Evolutionary conservation across 352 stramenopile species (phyloP), one percentile per base, ranked within the genome.

Genomic region (Bremia lactucae): DNA sequence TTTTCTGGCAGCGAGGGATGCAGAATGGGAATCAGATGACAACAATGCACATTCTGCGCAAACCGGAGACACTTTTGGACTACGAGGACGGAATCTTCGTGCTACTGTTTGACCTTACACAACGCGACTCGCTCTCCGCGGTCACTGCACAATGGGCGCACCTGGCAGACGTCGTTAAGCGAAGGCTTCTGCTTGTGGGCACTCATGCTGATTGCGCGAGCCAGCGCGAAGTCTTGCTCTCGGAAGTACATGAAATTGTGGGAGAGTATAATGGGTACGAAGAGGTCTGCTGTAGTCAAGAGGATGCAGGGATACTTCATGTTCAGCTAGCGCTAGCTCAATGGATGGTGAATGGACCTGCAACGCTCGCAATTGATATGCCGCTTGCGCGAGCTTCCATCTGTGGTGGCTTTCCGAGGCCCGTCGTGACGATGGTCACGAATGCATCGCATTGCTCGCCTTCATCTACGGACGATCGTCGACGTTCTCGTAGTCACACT

Each of bases 251-350:
- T 14, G 61, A 72, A 36, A 46, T 82, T 16, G 67, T 62, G 18
- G 52, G 46, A 15, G 66, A 77, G 10, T 83, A 78, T 33, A 58
- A 81, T 42, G 62, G 54, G 10, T 86, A 77, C 37, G 60, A 72
- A 6, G 76, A 88, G 38, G 60, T 82, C 6, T 70, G 59, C 39
- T 64, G 58, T 21, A 36, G 52, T 22, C 26, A 21, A 13, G 53
- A 35, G 6, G 47, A 61, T 5, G 42, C 65, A 19, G 49, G 46
- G 7, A 61, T 62, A 23, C 35, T 40, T 10, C 43, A 36, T 20
- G 49, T 62, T 1, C 46, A 62, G 42, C 49, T 49, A 3, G 49
- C 36, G 21, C 48, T 63, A 14, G 25, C 42, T 0, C 49, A 68
- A 23, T 66, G 59, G 46, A 60, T 48, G 4, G 36, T 10, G 21